phyloP scores from a whole-genome alignment of 768 basidiomycete species.

The Collybia mongolica region DNA sequence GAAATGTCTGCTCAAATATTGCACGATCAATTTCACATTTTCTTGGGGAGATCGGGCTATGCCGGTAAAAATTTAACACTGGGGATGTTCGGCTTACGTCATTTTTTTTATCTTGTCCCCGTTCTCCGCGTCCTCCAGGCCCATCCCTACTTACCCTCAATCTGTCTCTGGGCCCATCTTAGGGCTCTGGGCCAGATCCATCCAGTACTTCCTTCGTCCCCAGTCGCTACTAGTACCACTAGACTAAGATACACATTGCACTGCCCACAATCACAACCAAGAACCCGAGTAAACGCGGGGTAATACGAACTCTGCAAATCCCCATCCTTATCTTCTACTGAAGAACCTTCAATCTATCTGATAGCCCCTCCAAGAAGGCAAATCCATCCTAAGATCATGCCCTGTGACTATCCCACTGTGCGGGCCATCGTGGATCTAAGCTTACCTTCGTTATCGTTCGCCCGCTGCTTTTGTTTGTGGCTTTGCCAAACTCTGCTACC shows the following conservation, averaged over 20 bases:
- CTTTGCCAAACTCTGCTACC: constrained; percentile 68
- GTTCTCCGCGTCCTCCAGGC: too few species aligned
- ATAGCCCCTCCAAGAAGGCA: constrained; percentile 62
- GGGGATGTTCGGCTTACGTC: too few species aligned
- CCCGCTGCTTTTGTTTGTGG: constrained; percentile 67
- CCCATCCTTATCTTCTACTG: constrained; percentile 12
- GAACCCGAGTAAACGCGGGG: neutral
- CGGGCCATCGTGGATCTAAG: neutral
- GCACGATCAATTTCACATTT: constrained; percentile 3
- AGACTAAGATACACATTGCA: neutral
- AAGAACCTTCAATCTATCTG: constrained; percentile 48
- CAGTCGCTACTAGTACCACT: neutral
- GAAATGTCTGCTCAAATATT: constrained; percentile 1
- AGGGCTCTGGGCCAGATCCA: too few species aligned
- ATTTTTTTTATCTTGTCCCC: too few species aligned
- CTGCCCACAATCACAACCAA: neutral
- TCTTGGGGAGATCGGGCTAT: constrained; percentile 7
- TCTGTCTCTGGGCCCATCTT: too few species aligned
- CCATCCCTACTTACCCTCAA: too few species aligned
- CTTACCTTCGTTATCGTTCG: constrained; percentile 70
- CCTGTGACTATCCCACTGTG: neutral
- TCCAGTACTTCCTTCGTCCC: neutral
- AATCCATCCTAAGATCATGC: constrained; percentile 51
- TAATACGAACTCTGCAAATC: neutral
- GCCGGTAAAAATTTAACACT: too few species aligned